Percentiles rank a stretch among this genome's conserved stretches.
These are phyloP conservation scores for Acer saccharum DNA, from an alignment of 345 rosid species.

Conservation along the genomic window DNA sequence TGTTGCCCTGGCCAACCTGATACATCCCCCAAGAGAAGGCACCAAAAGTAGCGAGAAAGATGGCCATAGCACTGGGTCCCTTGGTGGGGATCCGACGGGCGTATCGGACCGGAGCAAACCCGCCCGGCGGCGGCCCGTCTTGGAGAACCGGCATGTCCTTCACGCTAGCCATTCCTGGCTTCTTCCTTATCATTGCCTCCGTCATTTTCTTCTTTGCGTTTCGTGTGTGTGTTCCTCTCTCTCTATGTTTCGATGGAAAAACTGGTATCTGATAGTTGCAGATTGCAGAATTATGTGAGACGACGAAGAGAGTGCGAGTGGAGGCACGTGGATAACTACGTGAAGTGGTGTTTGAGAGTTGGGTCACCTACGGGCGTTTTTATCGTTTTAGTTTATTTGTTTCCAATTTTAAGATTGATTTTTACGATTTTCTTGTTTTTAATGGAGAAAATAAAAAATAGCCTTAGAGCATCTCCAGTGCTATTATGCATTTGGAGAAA, in stretches of 20 bases:
- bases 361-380: not conserved
- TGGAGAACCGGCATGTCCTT: slow-evolving; percentile 97
- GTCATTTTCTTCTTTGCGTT: slow-evolving; percentile 54
- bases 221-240: not conserved
- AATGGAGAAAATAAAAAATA: too few species aligned
- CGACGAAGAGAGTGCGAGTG: too few species aligned
- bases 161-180: slow-evolving; percentile 99
- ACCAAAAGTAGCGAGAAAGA: slow-evolving; percentile 78
- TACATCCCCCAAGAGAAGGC: slow-evolving; percentile 97
- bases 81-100: slow-evolving; percentile 94
- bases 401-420: too few species aligned
- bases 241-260: not conserved
- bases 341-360: not conserved
- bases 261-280: not conserved
- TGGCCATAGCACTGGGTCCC: slow-evolving; percentile 96
- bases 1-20: slow-evolving; percentile 96
- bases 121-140: slow-evolving; percentile 99
- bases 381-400: not conserved
- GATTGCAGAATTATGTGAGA: slow-evolving; percentile 1
- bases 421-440: too few species aligned
- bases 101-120: slow-evolving; percentile 84
- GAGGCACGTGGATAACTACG: not conserved
- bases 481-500: too few species aligned
- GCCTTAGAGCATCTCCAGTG: too few species aligned
- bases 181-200: slow-evolving; percentile 91